phyloP scores from a whole-genome alignment of 2,329 filamentous ascomycete genomes.

The Rugonectria rugulosa region DNA sequence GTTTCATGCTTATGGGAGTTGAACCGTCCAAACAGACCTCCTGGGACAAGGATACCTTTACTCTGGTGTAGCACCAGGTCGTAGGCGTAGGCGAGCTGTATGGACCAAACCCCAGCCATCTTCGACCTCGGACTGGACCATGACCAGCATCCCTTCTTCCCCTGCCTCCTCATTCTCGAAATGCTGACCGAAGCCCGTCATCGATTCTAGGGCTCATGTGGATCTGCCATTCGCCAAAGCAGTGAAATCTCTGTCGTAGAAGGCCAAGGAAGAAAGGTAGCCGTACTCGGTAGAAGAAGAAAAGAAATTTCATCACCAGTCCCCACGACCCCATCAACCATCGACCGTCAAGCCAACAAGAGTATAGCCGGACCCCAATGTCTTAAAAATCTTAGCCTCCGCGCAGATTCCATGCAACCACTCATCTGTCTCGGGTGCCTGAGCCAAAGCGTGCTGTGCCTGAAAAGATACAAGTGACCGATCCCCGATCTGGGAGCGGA shows the following conservation, averaged over 20 bases:
- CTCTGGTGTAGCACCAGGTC: background rate
- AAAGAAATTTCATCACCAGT: conserved; percentile 13
- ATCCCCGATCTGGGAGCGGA: conserved; percentile 14
- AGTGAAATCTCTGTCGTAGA: too few species aligned
- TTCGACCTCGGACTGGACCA: background rate
- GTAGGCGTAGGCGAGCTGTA: background rate
- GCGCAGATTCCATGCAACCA: conserved; percentile 22
- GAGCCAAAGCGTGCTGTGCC: conserved; percentile 14
- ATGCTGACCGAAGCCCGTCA: too few species aligned
- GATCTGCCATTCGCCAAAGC: background rate
- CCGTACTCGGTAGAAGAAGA: background rate
- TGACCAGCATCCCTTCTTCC: background rate
- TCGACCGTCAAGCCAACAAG: too few species aligned
- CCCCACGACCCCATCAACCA: background rate
- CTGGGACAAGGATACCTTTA: background rate
- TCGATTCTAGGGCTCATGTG: background rate
- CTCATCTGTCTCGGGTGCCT: conserved; percentile 22
- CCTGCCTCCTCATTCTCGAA: conserved; percentile 1
- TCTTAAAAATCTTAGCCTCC: background rate
- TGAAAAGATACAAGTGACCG: conserved; percentile 24
- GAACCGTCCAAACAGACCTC: background rate
- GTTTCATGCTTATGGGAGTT: background rate
- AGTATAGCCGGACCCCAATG: background rate
- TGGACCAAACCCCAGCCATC: background rate
- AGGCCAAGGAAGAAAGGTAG: background rate